Evolutionary conservation across 148 eudicot species (phyloP).

Genomic region (Selenicereus undatus): DNA sequence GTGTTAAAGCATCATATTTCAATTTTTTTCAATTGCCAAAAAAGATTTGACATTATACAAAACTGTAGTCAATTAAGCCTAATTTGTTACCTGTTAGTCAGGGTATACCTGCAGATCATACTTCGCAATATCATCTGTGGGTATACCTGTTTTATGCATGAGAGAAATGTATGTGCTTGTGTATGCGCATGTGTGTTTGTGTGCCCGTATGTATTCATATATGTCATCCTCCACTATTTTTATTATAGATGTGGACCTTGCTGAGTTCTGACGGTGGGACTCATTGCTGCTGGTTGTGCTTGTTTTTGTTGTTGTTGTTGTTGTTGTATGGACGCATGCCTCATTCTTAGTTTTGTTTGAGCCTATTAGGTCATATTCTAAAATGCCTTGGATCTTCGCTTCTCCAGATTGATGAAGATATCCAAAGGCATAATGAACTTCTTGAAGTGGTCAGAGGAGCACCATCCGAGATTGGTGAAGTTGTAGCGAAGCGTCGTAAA

Average conservation of each 20-base stretch:
- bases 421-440: conserved; percentile 81
- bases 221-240: neutral
- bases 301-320: neutral
- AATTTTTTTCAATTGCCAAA: neutral
- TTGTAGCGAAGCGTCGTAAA: conserved; percentile 87
- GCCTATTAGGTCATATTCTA: neutral
- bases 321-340: neutral
- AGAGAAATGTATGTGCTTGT: neutral
- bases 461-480: conserved; percentile 56
- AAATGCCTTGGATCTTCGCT: conserved; percentile 1
- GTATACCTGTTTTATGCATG: neutral
- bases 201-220: neutral
- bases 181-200: neutral
- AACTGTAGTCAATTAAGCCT: neutral
- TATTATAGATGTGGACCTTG: neutral
- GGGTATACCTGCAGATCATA: neutral
- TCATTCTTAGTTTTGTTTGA: neutral
- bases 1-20: neutral
- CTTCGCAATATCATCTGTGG: neutral
- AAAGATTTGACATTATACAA: neutral
- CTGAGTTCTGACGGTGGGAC: neutral
- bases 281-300: neutral
- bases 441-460: conserved; percentile 50
- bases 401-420: conserved; percentile 79
- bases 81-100: neutral